Evolutionary conservation across 2,329 filamentous ascomycete genomes (phyloP), one percentile per base, ranked within the genome.

Genomic region (Paracoccidioides brasiliensis): DNA sequence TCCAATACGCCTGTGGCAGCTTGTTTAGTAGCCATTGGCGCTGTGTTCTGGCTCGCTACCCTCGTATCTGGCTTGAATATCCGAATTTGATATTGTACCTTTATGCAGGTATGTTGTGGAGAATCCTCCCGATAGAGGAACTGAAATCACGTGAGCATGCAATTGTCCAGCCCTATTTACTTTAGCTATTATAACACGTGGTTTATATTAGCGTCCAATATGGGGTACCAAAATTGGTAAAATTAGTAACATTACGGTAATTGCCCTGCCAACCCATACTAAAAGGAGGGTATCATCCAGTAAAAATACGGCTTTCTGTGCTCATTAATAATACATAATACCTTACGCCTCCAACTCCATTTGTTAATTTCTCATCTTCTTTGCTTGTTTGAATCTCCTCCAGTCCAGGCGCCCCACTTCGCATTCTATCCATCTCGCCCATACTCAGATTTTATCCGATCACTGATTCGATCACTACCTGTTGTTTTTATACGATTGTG

Each of bases 1-100:
- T 84, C 81, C 58, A 86, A 86, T 57, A 89, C 77, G 44, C 52
- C 55, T 1, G 44, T 22, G 42, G 56, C 55, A 6, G 56, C 52
- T 22, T 58, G 55, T 55, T 40, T 53, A 22, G 55, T 48, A 35
- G 60, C 57, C 60, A 61, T 61, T 49, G 53, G 45, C 33, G 30
- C 30, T 50, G 35, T 40, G n/a, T 50, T 30, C 33, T 7, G 30
- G 38, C 33, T 38, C 15, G 28, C 43, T 42, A 12, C 10, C n/a
- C 28, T 22, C 30, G 14, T 15, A 33, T 48, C 45, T 41, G 35
- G 41, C 22, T 38, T 40, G 45, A 45, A 33, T 14, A 35, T 14
- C 35, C 33, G 38, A 37, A 4, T 7, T 52, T 28, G 28, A 60
- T 63, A 38, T n/a, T n/a, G n/a, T n/a, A n/a, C n/a, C n/a, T n/a